Base-by-base conservation (phyloP, 805 yeast genomes). In the Komagataella pastoris region DNA sequence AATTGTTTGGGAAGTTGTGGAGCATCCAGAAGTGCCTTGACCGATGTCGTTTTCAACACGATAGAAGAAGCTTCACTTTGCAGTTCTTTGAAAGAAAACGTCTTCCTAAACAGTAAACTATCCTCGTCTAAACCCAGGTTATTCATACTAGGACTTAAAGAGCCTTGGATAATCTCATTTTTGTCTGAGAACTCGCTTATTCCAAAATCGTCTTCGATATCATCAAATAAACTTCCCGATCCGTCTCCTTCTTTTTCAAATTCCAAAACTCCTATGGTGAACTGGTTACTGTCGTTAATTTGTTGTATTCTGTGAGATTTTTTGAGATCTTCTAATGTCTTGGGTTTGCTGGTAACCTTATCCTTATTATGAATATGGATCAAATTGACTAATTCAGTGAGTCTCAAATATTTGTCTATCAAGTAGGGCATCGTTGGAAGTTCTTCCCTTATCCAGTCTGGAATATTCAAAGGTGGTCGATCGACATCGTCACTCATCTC, bases 381-480 rank as follows among this genome's bases (percentile, higher is more conserved):
- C 44, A 81, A 61, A 50, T 72, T 71, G 6, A 79, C 71, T 48
- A 84, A 70, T 61, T 83, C 81, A 2, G 81, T 78, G 51, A 82
- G 70, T 54, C 85, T 68, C 50, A 80, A 64, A 60, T 76, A 78
- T 58, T 80, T 83, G 58, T 85, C 90, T 54, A 83, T 81, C 48
- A 83, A 67, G 58, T 72, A 83, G 0, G 89, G 89, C 47, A 79
- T 80, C 0, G 82, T 76, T 6, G 88, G 90, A 30, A 82, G 65
- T 55, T 83, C 88, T 50, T 67, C 76, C 44, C 79, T 63, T 0
- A 75, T 64, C 6, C 70, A 71, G 44, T 72, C 73, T n/a, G 82
- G 71, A 44, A 79, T 71, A n/a, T 77, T 76, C 51, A 75, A 62
- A 55, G 79, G 81, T 23, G 82, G 79, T 53, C 86, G 67, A 52